phyloP scores from a whole-genome alignment of 371 early-diverging fungal species.

The Mortierella sp. region DNA sequence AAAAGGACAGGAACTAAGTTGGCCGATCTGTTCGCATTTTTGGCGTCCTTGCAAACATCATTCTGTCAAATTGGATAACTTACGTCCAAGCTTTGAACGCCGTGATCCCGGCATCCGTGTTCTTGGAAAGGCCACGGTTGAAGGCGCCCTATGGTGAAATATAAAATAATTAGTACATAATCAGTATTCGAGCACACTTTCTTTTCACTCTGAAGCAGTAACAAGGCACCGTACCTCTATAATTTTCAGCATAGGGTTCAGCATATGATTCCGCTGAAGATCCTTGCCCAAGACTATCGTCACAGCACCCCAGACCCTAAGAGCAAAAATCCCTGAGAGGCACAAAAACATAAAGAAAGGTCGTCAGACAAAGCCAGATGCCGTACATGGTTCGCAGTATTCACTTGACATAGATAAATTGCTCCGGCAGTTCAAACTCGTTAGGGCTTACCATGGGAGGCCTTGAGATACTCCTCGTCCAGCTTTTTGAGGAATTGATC shows the following conservation, averaged over 20 bases:
- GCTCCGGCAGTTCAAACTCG: not conserved
- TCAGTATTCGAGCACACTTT: not conserved
- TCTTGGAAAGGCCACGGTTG: not conserved
- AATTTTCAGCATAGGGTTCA: slow-evolving; percentile 45
- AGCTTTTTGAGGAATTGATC: slow-evolving; percentile 20
- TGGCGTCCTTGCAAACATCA: not conserved
- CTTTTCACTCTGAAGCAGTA: not conserved
- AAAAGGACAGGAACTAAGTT: not conserved
- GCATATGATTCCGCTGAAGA: slow-evolving; percentile 27
- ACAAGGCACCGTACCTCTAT: slow-evolving; percentile 22
- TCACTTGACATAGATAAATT: no score
- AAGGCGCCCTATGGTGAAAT: not conserved
- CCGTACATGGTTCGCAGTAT: not conserved
- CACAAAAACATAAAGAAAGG: not conserved
- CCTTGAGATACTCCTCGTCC: slow-evolving; percentile 19
- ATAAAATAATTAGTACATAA: not conserved
- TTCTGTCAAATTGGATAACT: not conserved
- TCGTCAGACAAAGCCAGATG: not conserved
- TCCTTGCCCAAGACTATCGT: slow-evolving; percentile 30
- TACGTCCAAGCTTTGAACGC: slow-evolving; percentile 53
- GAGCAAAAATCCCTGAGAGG: slow-evolving; percentile 37
- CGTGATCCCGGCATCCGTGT: slow-evolving; percentile 42
- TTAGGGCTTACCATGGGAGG: slow-evolving; percentile 21
- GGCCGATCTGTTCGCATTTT: not conserved
- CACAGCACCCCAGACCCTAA: slow-evolving; percentile 46